A percentile compares a stretch with the other conserved stretches of the same genome.
These are phyloP conservation scores for Xylaria castorea DNA, from an alignment of 495 filamentous ascomycete species.

Conservation along the genomic window DNA sequence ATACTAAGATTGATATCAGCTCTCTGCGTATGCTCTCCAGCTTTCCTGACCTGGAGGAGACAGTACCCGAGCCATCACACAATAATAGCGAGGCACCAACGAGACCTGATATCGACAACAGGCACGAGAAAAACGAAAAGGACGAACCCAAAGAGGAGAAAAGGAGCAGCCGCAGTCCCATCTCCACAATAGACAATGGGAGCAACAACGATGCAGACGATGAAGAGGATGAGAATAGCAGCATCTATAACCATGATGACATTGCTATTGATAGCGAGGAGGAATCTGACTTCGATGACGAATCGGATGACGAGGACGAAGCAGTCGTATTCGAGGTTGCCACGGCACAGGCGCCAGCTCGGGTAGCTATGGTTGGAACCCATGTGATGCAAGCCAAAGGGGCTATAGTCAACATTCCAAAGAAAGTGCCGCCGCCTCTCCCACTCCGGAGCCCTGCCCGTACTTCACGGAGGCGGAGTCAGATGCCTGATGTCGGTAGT, in stretches of 20 bases:
- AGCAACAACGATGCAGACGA: conserved; percentile 29
- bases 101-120: conserved; percentile 36
- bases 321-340: conserved; percentile 61
- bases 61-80: neutral
- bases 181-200: neutral
- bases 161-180: conserved; percentile 37
- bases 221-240: conserved; percentile 40
- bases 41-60: conserved; percentile 38
- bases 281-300: conserved; percentile 53
- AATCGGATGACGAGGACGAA: conserved; percentile 55
- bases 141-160: conserved; percentile 45
- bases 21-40: conserved; percentile 45
- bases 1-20: conserved; percentile 60
- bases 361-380: conserved; percentile 59
- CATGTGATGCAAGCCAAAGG: conserved; percentile 59
- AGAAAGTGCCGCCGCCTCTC: conserved; percentile 69
- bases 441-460: conserved; percentile 66
- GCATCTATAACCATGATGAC: conserved; percentile 45
- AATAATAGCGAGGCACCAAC: conserved; percentile 22
- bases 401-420: conserved; percentile 74
- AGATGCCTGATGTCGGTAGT: conserved; percentile 36
- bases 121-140: conserved; percentile 32
- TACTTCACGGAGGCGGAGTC: conserved; percentile 48
- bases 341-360: conserved; percentile 52
- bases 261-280: conserved; percentile 52